These are phyloP conservation scores for thale cress (Arabidopsis thaliana) DNA, from an alignment of 345 rosid species.

Conservation along the genomic window TAIR10.1 NC_003074.8:16917501-16918000, in stretches of 20 bases:
- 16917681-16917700: conserved; percentile 27
- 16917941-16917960: conserved; percentile 83
- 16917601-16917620: neutral
- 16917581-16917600: neutral
- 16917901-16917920: conserved; percentile 77
- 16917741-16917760: conserved; percentile 31
- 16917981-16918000: conserved; percentile 46
- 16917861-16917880: too few species aligned
- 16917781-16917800: conserved; percentile 30
- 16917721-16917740: conserved; percentile 43
- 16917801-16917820: conserved; percentile 18
- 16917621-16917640: conserved; percentile 41
- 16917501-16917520: conserved; percentile 14
- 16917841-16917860: too few species aligned
- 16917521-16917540: conserved; percentile 39
- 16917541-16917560: conserved; percentile 28
- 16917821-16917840: conserved; percentile 18
- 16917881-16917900: neutral
- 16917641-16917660: conserved; percentile 47
- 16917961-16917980: conserved; percentile 80
- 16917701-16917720: conserved; percentile 44
- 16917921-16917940: conserved; percentile 76
- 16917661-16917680: conserved; percentile 19
- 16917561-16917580: conserved; percentile 15
- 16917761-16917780: conserved; percentile 31